Conservation (phyloP, 306 rosid genomes). For the Hippophae tibetana region DNA sequence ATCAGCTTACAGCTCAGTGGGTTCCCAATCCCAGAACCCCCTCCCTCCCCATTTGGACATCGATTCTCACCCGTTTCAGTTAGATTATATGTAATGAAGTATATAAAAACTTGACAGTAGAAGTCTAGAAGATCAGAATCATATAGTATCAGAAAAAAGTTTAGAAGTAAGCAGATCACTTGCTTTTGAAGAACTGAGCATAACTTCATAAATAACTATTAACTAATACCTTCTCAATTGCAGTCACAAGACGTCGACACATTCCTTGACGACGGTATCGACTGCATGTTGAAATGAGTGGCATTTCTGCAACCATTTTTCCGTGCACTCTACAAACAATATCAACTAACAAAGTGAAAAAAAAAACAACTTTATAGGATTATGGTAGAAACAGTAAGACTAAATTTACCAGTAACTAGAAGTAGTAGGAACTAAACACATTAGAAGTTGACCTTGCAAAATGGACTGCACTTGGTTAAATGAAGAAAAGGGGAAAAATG, state of each 20-base stretch:
- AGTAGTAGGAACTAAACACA: background rate
- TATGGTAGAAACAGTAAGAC: background rate
- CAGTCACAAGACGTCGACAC: slow-evolving; percentile 76
- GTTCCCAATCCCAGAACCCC: too few species aligned
- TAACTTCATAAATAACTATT: background rate
- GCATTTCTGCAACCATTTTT: slow-evolving; percentile 85
- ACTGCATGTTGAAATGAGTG: slow-evolving; percentile 94
- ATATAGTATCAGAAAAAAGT: background rate
- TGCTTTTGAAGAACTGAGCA: background rate
- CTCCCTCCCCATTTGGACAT: too few species aligned
- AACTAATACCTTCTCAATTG: slow-evolving; percentile 68
- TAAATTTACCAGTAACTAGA: background rate
- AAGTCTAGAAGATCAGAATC: background rate
- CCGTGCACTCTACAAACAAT: slow-evolving; percentile 73
- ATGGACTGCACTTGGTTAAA: background rate
- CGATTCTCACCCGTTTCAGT: too few species aligned
- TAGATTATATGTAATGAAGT: too few species aligned
- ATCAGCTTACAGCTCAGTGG: too few species aligned
- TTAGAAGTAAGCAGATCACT: background rate
- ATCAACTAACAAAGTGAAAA: slow-evolving; percentile 10
- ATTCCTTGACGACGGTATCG: slow-evolving; percentile 86
- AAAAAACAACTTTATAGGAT: background rate
- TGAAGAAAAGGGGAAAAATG: background rate
- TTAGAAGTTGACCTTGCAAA: background rate
- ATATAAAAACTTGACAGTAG: too few species aligned